Evolutionary conservation across 257 asterid species (phyloP).

Genomic region (Fraxinus quadrangulata): DNA sequence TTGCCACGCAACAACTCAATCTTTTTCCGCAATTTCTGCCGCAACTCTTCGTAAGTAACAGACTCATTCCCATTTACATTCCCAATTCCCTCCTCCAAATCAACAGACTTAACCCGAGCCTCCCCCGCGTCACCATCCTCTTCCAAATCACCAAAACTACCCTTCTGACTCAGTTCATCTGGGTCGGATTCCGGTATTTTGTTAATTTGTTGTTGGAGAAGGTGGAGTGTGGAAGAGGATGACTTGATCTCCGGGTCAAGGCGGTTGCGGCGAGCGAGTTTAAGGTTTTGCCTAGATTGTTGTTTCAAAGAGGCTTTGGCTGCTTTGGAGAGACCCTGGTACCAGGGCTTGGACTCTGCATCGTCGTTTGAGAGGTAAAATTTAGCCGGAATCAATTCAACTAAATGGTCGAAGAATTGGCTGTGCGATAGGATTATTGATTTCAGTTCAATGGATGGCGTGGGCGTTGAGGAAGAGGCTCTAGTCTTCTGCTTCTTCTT

Average conservation of each 20-base stretch:
- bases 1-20: constrained; percentile 69
- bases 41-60: constrained; percentile 76
- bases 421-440: constrained; percentile 45
- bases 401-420: constrained; percentile 60
- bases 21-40: constrained; percentile 59
- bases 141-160: constrained; percentile 29
- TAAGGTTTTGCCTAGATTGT: constrained; percentile 59
- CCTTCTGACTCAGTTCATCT: constrained; percentile 10
- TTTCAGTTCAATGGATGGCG: constrained; percentile 35
- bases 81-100: constrained; percentile 24
- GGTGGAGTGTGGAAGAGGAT: constrained; percentile 49
- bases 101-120: constrained; percentile 19
- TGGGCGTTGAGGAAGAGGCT: constrained; percentile 8
- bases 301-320: constrained; percentile 73
- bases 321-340: constrained; percentile 74
- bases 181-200: background rate
- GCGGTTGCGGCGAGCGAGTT: constrained; percentile 74
- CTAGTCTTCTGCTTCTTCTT: constrained; percentile 50
- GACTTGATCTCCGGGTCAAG: constrained; percentile 74
- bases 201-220: constrained; percentile 42
- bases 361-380: constrained; percentile 76
- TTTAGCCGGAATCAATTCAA: constrained; percentile 71
- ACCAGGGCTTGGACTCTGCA: constrained; percentile 70
- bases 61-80: constrained; percentile 32
- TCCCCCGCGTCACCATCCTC: constrained; percentile 23